These are phyloP conservation scores for Delitschia confertaspora DNA, from an alignment of 495 filamentous ascomycete species.

Conservation along the genomic window DNA sequence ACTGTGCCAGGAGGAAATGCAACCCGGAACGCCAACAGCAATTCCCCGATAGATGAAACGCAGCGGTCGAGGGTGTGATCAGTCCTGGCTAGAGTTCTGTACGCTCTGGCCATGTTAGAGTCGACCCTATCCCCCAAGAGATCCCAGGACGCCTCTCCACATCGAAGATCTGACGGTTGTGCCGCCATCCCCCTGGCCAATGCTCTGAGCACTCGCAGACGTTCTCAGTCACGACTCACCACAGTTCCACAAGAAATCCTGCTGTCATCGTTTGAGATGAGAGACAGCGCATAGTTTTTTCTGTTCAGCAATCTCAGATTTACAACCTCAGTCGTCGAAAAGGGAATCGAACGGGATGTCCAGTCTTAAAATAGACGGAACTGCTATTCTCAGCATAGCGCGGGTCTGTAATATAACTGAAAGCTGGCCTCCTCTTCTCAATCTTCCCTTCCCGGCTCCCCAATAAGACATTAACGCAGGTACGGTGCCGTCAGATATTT, in stretches of 20 bases:
- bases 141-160: constrained; percentile 18
- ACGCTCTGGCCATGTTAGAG: too few species aligned
- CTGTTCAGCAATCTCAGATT: background rate
- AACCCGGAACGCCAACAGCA: too few species aligned
- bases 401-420: background rate
- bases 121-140: too few species aligned
- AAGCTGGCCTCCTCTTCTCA: background rate
- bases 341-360: background rate
- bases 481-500: too few species aligned
- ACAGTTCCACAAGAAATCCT: background rate
- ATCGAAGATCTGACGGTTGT: constrained; percentile 22
- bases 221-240: background rate
- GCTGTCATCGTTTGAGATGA: background rate
- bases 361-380: constrained; percentile 19
- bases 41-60: too few species aligned
- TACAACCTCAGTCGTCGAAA: background rate
- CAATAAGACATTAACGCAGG: constrained; percentile 14
- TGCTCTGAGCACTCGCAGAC: too few species aligned
- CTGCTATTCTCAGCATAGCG: too few species aligned
- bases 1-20: too few species aligned
- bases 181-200: constrained; percentile 12
- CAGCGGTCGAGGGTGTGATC: too few species aligned
- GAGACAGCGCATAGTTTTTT: background rate
- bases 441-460: background rate
- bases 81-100: too few species aligned